Evolutionary conservation across 192 early-diverging fungal genomes (phyloP).

Genomic region (Martensiomyces pterosporus): DNA sequence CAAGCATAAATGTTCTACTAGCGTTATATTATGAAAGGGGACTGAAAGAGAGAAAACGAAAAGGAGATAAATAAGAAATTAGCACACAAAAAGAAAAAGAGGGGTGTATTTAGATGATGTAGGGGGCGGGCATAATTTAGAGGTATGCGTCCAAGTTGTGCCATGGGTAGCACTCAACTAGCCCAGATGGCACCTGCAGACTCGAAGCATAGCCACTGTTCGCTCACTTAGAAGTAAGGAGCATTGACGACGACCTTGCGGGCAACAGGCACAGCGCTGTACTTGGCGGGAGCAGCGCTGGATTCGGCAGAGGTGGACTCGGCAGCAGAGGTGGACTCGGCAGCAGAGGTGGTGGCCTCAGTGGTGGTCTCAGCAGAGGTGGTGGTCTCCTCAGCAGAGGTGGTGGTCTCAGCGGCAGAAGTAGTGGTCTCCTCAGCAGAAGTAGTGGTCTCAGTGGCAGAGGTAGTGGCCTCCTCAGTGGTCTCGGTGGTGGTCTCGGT

Average conservation of each 20-base stretch:
- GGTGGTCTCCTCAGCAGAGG: neutral
- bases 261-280: too few species aligned
- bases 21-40: neutral
- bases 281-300: too few species aligned
- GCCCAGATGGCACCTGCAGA: neutral
- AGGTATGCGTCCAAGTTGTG: too few species aligned
- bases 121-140: too few species aligned
- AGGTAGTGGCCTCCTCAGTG: neutral
- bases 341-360: conserved; percentile 13
- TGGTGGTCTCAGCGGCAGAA: too few species aligned
- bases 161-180: conserved; percentile 1
- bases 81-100: too few species aligned
- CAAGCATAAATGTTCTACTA: too few species aligned
- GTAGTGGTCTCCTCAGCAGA: conserved; percentile 5
- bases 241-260: too few species aligned
- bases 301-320: too few species aligned
- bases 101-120: too few species aligned
- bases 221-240: conserved; percentile 27
- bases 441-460: neutral
- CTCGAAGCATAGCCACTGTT: neutral
- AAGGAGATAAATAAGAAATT: too few species aligned
- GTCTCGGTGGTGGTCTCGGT: conserved; percentile 2
- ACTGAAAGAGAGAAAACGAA: neutral
- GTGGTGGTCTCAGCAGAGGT: conserved; percentile 5
- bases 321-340: too few species aligned